A percentile compares a stretch with the other conserved stretches of the same genome.
Conservation (phyloP, 2,329 filamentous ascomycete species). For the Orbilia oligospora region DNA sequence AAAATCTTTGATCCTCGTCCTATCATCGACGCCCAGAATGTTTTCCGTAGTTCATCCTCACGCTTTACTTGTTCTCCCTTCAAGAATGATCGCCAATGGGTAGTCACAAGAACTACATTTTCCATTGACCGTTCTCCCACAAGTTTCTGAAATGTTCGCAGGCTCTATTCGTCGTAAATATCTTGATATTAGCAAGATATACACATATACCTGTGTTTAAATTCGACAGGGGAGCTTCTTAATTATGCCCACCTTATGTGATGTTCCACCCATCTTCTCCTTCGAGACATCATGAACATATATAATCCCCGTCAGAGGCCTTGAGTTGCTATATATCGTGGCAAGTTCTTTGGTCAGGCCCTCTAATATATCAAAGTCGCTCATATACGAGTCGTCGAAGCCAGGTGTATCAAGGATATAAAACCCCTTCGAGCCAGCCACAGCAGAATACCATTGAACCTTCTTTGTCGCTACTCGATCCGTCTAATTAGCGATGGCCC, state of each 20-base stretch:
- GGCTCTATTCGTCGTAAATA: conserved; percentile 24
- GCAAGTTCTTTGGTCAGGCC: conserved; percentile 50
- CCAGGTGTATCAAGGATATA: conserved; percentile 62
- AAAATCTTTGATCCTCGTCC: conserved; percentile 41
- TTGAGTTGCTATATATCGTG: conserved; percentile 33
- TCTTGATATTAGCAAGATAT: neutral
- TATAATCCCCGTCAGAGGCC: conserved; percentile 49
- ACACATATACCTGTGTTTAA: no score
- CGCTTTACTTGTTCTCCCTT: conserved; percentile 33
- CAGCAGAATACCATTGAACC: conserved; percentile 52
- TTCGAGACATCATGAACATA: conserved; percentile 58
- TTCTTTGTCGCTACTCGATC: conserved; percentile 52
- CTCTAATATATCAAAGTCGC: conserved; percentile 60
- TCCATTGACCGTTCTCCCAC: conserved; percentile 49
- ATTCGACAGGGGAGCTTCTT: neutral
- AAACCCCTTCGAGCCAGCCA: conserved; percentile 39
- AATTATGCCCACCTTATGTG: conserved; percentile 37
- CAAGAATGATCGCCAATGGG: conserved; percentile 52
- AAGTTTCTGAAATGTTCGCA: conserved; percentile 53
- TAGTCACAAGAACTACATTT: conserved; percentile 51
- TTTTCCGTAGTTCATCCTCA: conserved; percentile 44
- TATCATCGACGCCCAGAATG: conserved; percentile 54
- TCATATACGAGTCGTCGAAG: conserved; percentile 62
- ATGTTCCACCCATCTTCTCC: conserved; percentile 57
- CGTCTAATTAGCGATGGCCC: conserved; percentile 2